These are phyloP conservation scores for Thraustochytrium sp. DNA, from an alignment of 352 stramenopile genomes.

Conservation along the genomic window DNA sequence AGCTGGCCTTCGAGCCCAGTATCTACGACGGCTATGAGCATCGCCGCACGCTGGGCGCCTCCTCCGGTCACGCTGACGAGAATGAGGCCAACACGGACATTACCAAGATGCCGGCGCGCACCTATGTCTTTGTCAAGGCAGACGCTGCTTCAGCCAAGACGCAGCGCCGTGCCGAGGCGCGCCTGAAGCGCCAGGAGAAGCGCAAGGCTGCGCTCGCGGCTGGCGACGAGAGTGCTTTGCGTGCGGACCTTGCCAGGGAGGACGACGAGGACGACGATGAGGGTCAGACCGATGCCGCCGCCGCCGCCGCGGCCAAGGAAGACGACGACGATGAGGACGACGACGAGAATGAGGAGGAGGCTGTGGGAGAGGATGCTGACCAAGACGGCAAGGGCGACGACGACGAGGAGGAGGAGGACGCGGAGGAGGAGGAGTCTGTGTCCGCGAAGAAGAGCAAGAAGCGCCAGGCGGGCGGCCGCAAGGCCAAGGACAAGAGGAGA, in stretches of 20 bases:
- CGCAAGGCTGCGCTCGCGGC: neutral
- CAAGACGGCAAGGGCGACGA: neutral
- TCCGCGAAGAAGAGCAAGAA: neutral
- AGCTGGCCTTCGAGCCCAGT: neutral
- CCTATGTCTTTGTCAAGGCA: constrained; percentile 26
- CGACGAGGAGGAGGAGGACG: neutral
- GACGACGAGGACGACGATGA: constrained; percentile 1
- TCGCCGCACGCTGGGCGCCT: neutral
- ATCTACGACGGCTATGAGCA: constrained; percentile 30
- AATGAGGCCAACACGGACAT: constrained; percentile 4
- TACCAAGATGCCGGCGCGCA: neutral
- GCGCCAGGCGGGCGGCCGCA: too few relatives aligned
- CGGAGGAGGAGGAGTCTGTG: neutral
- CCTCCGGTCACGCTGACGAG: neutral
- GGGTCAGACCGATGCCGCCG: neutral
- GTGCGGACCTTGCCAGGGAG: neutral
- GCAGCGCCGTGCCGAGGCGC: neutral
- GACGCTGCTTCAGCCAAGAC: neutral
- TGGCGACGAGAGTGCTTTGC: neutral
- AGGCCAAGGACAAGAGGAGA: too few relatives aligned
- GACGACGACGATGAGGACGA: neutral
- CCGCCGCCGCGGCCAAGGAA: neutral
- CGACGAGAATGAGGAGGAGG: neutral
- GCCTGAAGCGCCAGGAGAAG: neutral
- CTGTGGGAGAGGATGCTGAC: neutral